phyloP scores from a whole-genome alignment of 2,329 filamentous ascomycete genomes.

The Diaporthe destruens region DNA sequence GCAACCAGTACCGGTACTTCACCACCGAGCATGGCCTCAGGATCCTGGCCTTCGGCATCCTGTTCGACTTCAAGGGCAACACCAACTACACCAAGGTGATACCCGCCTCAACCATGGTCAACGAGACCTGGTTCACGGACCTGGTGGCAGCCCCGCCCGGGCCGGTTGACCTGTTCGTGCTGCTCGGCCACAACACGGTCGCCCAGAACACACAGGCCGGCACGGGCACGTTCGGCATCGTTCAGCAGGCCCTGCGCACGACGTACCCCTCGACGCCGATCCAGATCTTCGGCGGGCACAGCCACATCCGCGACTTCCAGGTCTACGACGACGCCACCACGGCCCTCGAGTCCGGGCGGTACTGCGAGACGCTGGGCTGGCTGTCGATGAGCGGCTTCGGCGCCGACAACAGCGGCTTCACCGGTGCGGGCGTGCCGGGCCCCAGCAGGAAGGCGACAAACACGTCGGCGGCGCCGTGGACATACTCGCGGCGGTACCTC shows the following conservation, averaged over 20 bases:
- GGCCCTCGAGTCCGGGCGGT: constrained; percentile 72
- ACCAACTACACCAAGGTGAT: constrained; percentile 72
- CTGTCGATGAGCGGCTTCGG: constrained; percentile 72
- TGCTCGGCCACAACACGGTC: constrained; percentile 74
- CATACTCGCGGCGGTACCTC: constrained; percentile 72
- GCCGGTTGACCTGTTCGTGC: constrained; percentile 72
- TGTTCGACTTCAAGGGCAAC: constrained; percentile 67
- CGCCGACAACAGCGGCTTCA: constrained; percentile 57
- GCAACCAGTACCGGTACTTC: constrained; percentile 59
- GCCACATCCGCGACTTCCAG: constrained; percentile 73
- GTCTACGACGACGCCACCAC: constrained; percentile 73
- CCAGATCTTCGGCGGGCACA: constrained; percentile 75
- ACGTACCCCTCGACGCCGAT: constrained; percentile 69
- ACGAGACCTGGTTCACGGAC: constrained; percentile 71
- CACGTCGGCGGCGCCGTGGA: constrained; percentile 54
- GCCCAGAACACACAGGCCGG: constrained; percentile 58
- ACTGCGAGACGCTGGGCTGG: constrained; percentile 78
- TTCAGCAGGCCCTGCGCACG: constrained; percentile 70
- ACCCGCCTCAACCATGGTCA: constrained; percentile 62
- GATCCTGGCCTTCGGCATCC: constrained; percentile 59
- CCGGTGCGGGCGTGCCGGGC: constrained; percentile 53
- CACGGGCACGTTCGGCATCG: constrained; percentile 58
- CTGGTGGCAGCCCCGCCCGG: constrained; percentile 62
- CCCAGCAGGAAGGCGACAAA: constrained; percentile 55
- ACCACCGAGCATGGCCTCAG: constrained; percentile 57